These are phyloP conservation scores for Dictyophora rubrovolvata DNA, from an alignment of 768 basidiomycete species.

Conservation along the genomic window DNA sequence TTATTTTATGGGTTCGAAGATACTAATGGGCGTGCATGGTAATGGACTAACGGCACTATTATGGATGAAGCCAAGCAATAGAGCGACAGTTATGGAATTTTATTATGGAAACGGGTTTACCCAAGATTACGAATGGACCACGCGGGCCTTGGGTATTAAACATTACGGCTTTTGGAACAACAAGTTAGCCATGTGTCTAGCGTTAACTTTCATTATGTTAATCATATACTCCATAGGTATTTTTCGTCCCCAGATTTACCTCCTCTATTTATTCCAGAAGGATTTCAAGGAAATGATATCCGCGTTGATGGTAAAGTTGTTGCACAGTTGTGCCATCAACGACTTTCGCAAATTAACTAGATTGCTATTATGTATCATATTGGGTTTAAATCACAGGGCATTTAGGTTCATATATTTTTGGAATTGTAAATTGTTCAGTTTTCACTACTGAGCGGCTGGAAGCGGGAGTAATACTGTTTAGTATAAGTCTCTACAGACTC, in stretches of 20 bases:
- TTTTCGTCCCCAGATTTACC: conserved; percentile 72
- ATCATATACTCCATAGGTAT: conserved; percentile 29
- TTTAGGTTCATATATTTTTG: background rate
- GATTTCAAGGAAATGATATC: conserved; percentile 80
- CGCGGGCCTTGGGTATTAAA: conserved; percentile 71
- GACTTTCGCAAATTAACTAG: conserved; percentile 29
- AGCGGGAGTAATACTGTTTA: conserved; percentile 77
- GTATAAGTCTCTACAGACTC: conserved; percentile 81
- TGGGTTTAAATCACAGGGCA: background rate
- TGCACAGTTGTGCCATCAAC: conserved; percentile 46
- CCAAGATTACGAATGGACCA: conserved; percentile 73
- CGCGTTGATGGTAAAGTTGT: conserved; percentile 69
- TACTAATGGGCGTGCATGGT: conserved; percentile 91
- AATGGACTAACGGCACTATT: conserved; percentile 82
- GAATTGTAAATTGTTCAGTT: background rate
- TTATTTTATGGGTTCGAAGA: conserved; percentile 34
- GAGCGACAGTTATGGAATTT: conserved; percentile 87
- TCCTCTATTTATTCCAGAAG: conserved; percentile 62
- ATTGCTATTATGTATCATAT: background rate
- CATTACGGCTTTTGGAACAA: conserved; percentile 83
- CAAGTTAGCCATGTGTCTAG: conserved; percentile 29
- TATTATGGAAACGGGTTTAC: conserved; percentile 81
- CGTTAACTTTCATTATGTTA: background rate
- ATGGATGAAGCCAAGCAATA: conserved; percentile 83
- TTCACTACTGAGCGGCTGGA: conserved; percentile 45